Evolutionary conservation across 805 yeast species (phyloP).

Genomic region (Nematodospora valgi): DNA sequence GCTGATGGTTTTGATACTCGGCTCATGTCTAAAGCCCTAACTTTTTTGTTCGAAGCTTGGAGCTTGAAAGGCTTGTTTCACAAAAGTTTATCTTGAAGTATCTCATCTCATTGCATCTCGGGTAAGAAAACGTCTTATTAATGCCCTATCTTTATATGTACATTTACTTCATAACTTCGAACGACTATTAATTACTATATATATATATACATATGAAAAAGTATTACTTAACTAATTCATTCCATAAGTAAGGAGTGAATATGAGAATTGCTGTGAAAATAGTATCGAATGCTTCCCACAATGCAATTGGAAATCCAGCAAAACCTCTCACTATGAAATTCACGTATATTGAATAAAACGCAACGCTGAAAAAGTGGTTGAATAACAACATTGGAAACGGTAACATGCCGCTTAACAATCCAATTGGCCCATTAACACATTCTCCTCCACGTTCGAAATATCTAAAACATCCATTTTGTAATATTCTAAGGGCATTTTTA

Average conservation of each 20-base stretch:
- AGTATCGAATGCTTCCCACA: constrained; percentile 65
- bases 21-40: no score
- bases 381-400: constrained; percentile 75
- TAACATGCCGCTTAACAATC: constrained; percentile 75
- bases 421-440: constrained; percentile 74
- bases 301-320: constrained; percentile 63
- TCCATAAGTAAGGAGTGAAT: constrained; percentile 72
- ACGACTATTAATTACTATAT: no score
- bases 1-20: no score
- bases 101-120: background rate
- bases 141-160: constrained; percentile 1
- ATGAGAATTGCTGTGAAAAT: constrained; percentile 72
- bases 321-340: constrained; percentile 68
- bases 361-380: constrained; percentile 87
- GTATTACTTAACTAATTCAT: constrained; percentile 36
- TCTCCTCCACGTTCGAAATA: constrained; percentile 85
- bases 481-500: constrained; percentile 53
- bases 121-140: background rate
- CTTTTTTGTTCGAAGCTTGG: no score
- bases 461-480: constrained; percentile 85
- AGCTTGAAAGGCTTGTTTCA: no score
- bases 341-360: constrained; percentile 72
- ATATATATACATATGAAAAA: no score
- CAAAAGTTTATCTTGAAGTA: no score
- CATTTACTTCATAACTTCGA: no score